These are phyloP conservation scores for Nadsonia fulvescens DNA, from an alignment of 805 yeast genomes.

Conservation along the genomic window DNA sequence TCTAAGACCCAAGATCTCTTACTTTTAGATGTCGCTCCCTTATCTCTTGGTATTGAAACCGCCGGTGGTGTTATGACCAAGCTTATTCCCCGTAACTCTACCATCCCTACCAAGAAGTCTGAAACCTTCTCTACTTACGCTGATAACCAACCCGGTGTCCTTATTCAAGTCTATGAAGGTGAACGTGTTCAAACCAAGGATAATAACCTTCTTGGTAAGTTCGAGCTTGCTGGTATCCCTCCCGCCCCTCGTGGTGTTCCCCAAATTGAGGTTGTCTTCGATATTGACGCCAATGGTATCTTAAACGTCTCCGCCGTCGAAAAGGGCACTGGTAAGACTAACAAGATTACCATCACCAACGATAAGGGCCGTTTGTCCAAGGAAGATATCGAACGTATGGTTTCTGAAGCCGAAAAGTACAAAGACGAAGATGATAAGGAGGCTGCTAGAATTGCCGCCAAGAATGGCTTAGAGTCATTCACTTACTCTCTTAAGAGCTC, in stretches of 20 bases:
- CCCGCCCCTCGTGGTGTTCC: conserved; percentile 99
- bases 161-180: conserved; percentile 95
- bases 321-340: conserved; percentile 96
- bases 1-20: conserved; percentile 90
- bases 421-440: conserved; percentile 94
- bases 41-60: conserved; percentile 93
- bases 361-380: conserved; percentile 96
- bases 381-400: conserved; percentile 97
- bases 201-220: conserved; percentile 92
- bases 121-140: conserved; percentile 94
- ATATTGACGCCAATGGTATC: conserved; percentile 94
- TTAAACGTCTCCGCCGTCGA: conserved; percentile 90
- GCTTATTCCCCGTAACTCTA: conserved; percentile 94
- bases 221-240: conserved; percentile 90
- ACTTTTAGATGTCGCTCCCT: conserved; percentile 92
- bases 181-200: conserved; percentile 94
- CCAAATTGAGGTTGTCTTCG: conserved; percentile 94
- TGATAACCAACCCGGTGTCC: conserved; percentile 97
- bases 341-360: conserved; percentile 93
- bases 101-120: conserved; percentile 94
- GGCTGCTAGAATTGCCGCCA: conserved; percentile 80
- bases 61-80: conserved; percentile 99
- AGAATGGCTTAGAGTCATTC: conserved; percentile 90
- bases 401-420: conserved; percentile 91
- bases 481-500: conserved; percentile 85